Evolutionary conservation across 495 filamentous ascomycete genomes (phyloP), one percentile per base, ranked within the genome.

Genomic region (Podospora appendiculata): DNA sequence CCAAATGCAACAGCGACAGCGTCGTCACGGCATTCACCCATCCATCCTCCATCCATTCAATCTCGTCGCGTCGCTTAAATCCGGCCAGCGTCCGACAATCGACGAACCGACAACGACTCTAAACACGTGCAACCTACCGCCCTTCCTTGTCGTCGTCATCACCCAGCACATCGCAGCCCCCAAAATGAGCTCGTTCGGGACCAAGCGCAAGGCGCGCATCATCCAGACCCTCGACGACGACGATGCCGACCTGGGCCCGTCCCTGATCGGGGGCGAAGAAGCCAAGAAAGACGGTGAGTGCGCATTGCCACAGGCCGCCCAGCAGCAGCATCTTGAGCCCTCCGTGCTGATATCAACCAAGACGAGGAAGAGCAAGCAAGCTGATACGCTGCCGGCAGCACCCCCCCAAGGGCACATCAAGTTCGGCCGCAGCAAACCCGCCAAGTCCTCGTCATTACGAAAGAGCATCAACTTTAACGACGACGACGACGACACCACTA

Each of bases 191-290:
- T 72, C 78, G 1, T 87, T 89, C 56, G 75, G 72, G 6, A 78
- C 81, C 33, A 83, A 86, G 55, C 80, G 88, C 47, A 88, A 88
- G 57, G 76, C 87, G 19, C 82, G 86, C 51, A 86, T 87, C 65
- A 83, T 94, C 56, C 82, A 81, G 17, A 79, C 80, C 1, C 78
- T 83, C 53, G 84, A 86, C 38, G 82, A 86, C 44, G 80, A 86
- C 10, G 79, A 82, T 16, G 62, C 60, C 42, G 39, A 64, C 52
- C 33, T 51, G 45, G 42, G 34, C 48, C 39, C 58, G 19, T 50
- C 63, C 2, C 41, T 64, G 41, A 67, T 61, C 14, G 62, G 58
- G 18, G 56, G 61, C 47, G 63, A 63, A 44, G 64, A 68, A 47
- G 51, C 55, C 10, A 62, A 67, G 40, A 68, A 61, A 51, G 62